Evolutionary conservation across 1,284 basidiomycete species (phyloP).

Genomic region (Microbotryum saponariae): DNA sequence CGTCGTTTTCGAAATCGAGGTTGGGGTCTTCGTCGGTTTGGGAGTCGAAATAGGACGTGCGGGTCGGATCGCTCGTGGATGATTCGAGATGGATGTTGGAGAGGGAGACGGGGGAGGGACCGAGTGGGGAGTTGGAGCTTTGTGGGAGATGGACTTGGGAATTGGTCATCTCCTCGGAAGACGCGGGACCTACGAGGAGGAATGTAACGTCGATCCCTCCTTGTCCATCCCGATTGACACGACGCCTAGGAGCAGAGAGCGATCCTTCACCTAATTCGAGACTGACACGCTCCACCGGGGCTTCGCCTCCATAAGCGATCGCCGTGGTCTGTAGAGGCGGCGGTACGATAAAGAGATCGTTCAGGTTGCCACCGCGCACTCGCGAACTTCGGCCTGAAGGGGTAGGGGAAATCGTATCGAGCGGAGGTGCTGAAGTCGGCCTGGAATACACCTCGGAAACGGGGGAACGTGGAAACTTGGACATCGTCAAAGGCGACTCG

Average conservation of each 20-base stretch:
- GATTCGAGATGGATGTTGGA: neutral
- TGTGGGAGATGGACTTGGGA: neutral
- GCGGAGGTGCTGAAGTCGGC: no score
- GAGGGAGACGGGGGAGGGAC: neutral
- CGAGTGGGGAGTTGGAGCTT: neutral
- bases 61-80: neutral
- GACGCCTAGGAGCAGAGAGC: neutral
- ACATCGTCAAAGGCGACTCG: no score
- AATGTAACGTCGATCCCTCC: constrained; percentile 3
- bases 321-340: neutral
- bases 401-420: neutral
- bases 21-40: neutral
- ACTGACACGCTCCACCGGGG: neutral
- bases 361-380: neutral
- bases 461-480: no score
- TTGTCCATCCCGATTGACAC: neutral
- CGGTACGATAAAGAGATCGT: neutral
- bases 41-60: neutral
- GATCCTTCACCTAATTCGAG: no score
- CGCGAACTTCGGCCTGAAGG: neutral
- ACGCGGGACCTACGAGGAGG: neutral
- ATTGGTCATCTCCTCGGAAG: neutral
- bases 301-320: neutral
- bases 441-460: no score
- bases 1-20: neutral